A percentile compares a stretch with the other conserved stretches of the same genome.
These are phyloP conservation scores for Suhomyces coccinellae DNA, from an alignment of 1,139 yeast species.

Conservation along the genomic window DNA sequence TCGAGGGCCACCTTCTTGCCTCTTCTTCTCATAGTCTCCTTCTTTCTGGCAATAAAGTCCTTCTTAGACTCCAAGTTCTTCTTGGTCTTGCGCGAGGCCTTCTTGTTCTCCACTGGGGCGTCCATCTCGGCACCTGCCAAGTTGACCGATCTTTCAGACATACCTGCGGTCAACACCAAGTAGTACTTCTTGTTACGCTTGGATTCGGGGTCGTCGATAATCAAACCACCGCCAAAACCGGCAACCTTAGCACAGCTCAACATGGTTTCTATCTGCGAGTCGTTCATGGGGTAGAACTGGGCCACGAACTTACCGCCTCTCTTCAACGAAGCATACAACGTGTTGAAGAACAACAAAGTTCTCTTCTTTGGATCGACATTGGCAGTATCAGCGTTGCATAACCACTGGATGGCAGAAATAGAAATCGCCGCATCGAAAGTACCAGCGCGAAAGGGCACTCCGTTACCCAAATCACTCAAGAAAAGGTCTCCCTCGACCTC, in stretches of 20 bases:
- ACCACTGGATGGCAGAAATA: constrained; percentile 96
- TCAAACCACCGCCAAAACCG: constrained; percentile 95
- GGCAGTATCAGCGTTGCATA: constrained; percentile 90
- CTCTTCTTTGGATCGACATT: constrained; percentile 86
- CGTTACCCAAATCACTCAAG: constrained; percentile 88
- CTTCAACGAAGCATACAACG: constrained; percentile 79
- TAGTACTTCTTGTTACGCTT: constrained; percentile 90
- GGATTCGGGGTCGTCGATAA: constrained; percentile 90
- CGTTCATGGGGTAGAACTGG: constrained; percentile 93
- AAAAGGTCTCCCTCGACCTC: constrained; percentile 93
- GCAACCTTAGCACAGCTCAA: constrained; percentile 86
- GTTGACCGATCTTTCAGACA: constrained; percentile 66
- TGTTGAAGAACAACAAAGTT: constrained; percentile 77
- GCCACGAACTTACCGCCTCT: constrained; percentile 98
- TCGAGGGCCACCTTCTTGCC: constrained; percentile 89
- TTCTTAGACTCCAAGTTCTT: constrained; percentile 71
- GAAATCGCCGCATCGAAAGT: constrained; percentile 96
- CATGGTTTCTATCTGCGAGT: constrained; percentile 76
- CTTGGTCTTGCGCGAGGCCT: constrained; percentile 49
- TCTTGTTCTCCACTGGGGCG: constrained; percentile 48
- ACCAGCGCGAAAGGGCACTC: constrained; percentile 95
- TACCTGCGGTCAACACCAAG: constrained; percentile 86
- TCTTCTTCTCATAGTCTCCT: constrained; percentile 87
- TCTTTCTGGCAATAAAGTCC: constrained; percentile 85
- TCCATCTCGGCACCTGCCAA: constrained; percentile 81